These are phyloP conservation scores for Colletotrichum spinosum DNA, from an alignment of 2,329 filamentous ascomycete species.

Conservation along the genomic window DNA sequence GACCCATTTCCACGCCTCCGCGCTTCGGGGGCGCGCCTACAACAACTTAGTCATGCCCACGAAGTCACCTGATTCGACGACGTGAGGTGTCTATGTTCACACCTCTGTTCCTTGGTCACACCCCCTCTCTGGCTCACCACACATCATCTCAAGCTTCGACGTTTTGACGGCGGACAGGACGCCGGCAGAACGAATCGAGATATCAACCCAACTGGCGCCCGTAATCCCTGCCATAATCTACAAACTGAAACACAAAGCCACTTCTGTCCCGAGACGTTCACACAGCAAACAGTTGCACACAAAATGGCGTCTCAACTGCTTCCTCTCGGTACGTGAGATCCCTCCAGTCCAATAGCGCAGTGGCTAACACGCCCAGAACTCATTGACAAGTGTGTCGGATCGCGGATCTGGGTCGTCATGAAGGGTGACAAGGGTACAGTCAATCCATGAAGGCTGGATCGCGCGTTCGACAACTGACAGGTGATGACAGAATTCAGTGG, in stretches of 20 bases:
- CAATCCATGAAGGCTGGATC: background rate
- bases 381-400: slow-evolving; percentile 99
- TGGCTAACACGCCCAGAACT: slow-evolving; percentile 72
- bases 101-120: slow-evolving; percentile 1
- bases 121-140: slow-evolving; percentile 15
- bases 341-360: slow-evolving; percentile 1
- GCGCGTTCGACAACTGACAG: slow-evolving; percentile 5
- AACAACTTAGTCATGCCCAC: slow-evolving; percentile 50
- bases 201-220: slow-evolving; percentile 9
- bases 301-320: slow-evolving; percentile 80
- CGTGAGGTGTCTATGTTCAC: slow-evolving; percentile 27
- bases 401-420: slow-evolving; percentile 98
- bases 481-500: slow-evolving; percentile 85
- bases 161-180: slow-evolving; percentile 20
- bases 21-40: background rate
- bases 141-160: slow-evolving; percentile 28
- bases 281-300: background rate
- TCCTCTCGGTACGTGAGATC: slow-evolving; percentile 67
- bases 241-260: no score
- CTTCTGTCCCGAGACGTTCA: background rate
- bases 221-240: slow-evolving; percentile 12
- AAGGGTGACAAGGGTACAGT: slow-evolving; percentile 93
- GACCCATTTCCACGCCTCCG: slow-evolving; percentile 11
- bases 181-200: background rate
- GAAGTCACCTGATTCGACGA: slow-evolving; percentile 46